These are phyloP conservation scores for Gossypium trilobum DNA, from an alignment of 441 rosid species.

Conservation along the genomic window DNA sequence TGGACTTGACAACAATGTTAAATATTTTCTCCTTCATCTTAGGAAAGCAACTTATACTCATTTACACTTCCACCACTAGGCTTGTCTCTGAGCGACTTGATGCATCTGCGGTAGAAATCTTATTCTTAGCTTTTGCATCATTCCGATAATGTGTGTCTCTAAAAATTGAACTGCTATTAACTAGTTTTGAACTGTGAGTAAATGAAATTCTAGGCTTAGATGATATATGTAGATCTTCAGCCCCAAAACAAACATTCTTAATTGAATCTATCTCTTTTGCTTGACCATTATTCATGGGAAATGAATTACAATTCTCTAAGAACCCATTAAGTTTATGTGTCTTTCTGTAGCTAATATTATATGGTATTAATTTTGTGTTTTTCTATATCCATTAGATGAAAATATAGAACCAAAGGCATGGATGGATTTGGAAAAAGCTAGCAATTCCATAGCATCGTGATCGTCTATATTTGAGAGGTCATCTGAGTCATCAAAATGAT, in stretches of 20 bases:
- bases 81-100: constrained; percentile 27
- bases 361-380: constrained; percentile 35
- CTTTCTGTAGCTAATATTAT: constrained; percentile 25
- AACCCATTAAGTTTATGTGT: constrained; percentile 33
- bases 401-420: constrained; percentile 54
- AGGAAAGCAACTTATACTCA: constrained; percentile 27
- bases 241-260: constrained; percentile 49
- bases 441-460: constrained; percentile 47
- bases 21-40: constrained; percentile 28
- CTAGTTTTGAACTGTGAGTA: constrained; percentile 31
- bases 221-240: constrained; percentile 29
- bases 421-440: constrained; percentile 74
- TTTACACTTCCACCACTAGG: constrained; percentile 21
- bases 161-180: constrained; percentile 20
- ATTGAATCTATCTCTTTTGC: constrained; percentile 29
- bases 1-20: constrained; percentile 17
- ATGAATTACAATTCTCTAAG: constrained; percentile 26
- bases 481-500: constrained; percentile 44
- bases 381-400: constrained; percentile 48
- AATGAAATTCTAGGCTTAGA: constrained; percentile 43
- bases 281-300: constrained; percentile 30
- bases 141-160: constrained; percentile 22
- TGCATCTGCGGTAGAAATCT: constrained; percentile 16
- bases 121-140: constrained; percentile 18
- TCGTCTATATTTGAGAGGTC: constrained; percentile 57